Percentiles rank a stretch among this genome's conserved stretches.
phyloP scores from a whole-genome alignment of 2,329 filamentous ascomycete species.

The Canariomyces notabilis region DNA sequence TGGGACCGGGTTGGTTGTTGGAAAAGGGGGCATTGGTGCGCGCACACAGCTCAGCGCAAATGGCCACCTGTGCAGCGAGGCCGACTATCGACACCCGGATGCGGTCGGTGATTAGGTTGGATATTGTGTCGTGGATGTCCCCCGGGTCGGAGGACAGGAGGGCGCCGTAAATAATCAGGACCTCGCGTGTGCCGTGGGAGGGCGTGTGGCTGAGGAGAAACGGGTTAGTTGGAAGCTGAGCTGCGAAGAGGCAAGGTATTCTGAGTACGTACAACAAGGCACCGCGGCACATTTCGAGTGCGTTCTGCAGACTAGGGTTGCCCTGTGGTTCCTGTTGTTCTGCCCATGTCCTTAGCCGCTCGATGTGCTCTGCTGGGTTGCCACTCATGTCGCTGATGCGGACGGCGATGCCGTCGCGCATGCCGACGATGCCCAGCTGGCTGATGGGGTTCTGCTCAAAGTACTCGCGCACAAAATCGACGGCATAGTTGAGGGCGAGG shows the following conservation, averaged over 20 bases:
- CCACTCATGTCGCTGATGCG: conserved; percentile 85
- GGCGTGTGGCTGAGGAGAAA: conserved; percentile 65
- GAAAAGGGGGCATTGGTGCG: conserved; percentile 85
- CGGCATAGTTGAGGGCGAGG: conserved; percentile 74
- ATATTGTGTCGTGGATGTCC: conserved; percentile 89
- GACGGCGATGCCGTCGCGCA: conserved; percentile 86
- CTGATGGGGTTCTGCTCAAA: conserved; percentile 99
- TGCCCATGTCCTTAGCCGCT: conserved; percentile 63
- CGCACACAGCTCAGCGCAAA: conserved; percentile 84
- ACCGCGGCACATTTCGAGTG: conserved; percentile 89
- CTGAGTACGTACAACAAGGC: conserved; percentile 64
- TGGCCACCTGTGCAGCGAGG: conserved; percentile 83
- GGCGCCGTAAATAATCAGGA: conserved; percentile 87
- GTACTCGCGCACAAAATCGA: conserved; percentile 86
- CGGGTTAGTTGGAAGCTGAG: conserved; percentile 16
- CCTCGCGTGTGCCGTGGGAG: conserved; percentile 86
- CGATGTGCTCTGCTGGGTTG: conserved; percentile 83
- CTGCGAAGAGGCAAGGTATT: not conserved
- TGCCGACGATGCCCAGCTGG: conserved; percentile 85
- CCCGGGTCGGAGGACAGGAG: conserved; percentile 87
- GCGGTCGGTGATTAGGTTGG: conserved; percentile 69
- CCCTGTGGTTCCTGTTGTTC: conserved; percentile 64
- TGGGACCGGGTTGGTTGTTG: conserved; percentile 49
- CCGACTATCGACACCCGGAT: conserved; percentile 88
- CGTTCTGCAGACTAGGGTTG: conserved; percentile 83